These are phyloP conservation scores for Cystobasidium pallidum DNA, from an alignment of 1,284 basidiomycete genomes.

Conservation along the genomic window DNA sequence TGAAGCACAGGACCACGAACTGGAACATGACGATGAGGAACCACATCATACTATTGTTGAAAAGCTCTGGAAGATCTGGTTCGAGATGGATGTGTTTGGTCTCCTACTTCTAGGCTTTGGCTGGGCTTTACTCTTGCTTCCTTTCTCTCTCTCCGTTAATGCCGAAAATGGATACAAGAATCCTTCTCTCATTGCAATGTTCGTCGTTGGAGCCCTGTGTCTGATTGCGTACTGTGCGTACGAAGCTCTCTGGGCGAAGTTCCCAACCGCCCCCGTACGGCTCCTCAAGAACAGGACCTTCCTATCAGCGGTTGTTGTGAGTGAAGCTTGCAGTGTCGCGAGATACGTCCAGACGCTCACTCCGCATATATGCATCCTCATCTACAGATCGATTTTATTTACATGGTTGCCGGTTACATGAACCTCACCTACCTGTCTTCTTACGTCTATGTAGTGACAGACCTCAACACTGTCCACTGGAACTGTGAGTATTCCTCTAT, in stretches of 20 bases:
- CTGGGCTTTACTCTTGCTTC: conserved; percentile 46
- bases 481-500: conserved; percentile 22
- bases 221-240: conserved; percentile 43
- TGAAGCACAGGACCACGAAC: neutral
- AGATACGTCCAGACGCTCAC: neutral
- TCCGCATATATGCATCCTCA: too few relatives aligned
- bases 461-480: conserved; percentile 39
- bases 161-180: conserved; percentile 47
- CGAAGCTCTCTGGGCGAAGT: conserved; percentile 45
- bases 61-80: conserved; percentile 21
- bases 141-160: conserved; percentile 46
- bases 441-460: conserved; percentile 49
- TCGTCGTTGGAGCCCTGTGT: conserved; percentile 44
- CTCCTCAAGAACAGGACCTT: conserved; percentile 45
- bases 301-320: conserved; percentile 30
- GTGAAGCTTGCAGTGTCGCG: neutral
- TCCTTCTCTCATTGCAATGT: conserved; percentile 48
- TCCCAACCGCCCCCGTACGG: conserved; percentile 42
- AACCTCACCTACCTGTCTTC: conserved; percentile 50
- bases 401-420: conserved; percentile 41
- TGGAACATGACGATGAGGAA: conserved; percentile 1
- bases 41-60: neutral
- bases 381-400: conserved; percentile 44
- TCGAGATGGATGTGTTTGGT: conserved; percentile 48
- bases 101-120: conserved; percentile 47